A percentile compares a stretch with the other conserved stretches of the same genome.
phyloP scores from a whole-genome alignment of 805 yeast species.

The Cyberlindnera maclurae region DNA sequence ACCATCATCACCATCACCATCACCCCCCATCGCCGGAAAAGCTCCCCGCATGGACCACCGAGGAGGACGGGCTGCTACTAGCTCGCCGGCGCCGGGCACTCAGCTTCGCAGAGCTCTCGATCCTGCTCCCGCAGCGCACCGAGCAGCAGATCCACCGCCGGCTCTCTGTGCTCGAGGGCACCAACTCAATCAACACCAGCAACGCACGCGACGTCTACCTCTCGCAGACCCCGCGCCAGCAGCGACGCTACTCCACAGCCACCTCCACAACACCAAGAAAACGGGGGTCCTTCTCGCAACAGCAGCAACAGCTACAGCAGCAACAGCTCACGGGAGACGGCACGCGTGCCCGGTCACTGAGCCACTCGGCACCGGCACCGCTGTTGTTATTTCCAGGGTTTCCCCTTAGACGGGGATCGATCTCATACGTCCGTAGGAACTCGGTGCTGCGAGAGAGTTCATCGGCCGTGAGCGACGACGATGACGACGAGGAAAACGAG shows the following conservation, averaged over 20 bases:
- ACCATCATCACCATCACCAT: too few relatives aligned
- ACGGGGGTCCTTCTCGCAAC: too few relatives aligned
- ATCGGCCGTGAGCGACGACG: constrained; percentile 15
- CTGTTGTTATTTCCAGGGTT: constrained; percentile 6
- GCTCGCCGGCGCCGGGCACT: constrained; percentile 51
- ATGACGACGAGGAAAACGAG: constrained; percentile 6
- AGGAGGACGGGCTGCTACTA: constrained; percentile 64
- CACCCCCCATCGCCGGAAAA: not conserved
- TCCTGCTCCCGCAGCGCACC: constrained; percentile 64
- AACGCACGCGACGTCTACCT: too few relatives aligned
- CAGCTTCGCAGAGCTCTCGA: constrained; percentile 64
- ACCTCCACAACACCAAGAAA: too few relatives aligned
- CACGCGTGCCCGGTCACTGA: too few relatives aligned
- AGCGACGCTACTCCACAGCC: too few relatives aligned
- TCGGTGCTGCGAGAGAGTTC: constrained; percentile 7
- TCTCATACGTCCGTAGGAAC: constrained; percentile 6
- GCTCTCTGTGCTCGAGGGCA: constrained; percentile 37
- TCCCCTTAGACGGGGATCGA: constrained; percentile 6
- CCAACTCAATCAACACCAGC: too few relatives aligned
- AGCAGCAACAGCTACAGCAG: too few relatives aligned
- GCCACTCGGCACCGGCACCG: not conserved
- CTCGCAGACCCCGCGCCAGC: too few relatives aligned
- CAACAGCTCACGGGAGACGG: too few relatives aligned
- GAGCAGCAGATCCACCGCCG: constrained; percentile 68
- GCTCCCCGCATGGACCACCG: constrained; percentile 36